Evolutionary conservation across 2,329 filamentous ascomycete genomes (phyloP), one percentile per base, ranked within the genome.

Genomic region (Uncinocarpus reesii): DNA sequence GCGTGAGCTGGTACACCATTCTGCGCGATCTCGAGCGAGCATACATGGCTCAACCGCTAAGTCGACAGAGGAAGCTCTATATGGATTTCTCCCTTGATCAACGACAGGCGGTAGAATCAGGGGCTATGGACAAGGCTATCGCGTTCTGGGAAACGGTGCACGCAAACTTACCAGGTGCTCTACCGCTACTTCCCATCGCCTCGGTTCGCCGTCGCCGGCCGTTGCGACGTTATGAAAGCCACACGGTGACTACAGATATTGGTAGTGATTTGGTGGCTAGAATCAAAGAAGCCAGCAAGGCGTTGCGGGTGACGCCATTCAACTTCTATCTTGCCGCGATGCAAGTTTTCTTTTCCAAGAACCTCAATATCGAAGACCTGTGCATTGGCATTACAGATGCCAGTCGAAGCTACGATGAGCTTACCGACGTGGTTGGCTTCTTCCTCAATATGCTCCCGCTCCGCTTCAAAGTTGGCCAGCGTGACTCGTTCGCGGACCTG

Each of bases 401-500:
- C 1, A 68, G 67, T 41, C 58, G 69, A 1, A 54, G 43, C 0
- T 66, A 72, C 1, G 48, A 48, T 7, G 51, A 61, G 1, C 48
- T 63, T 1, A 51, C 58, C 6, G 45, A 55, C 1, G 73, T 57
- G 2, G 55, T 77, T 1, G 76, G 76, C 1, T 58, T 67, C 35
- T 71, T 71, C 35, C 49, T 77, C 1, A 77, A 78, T 49, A 55
- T 77, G 0, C 58, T 78, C 0, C 65, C 75, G 1, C 37, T 77
- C 1, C 60, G 63, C 0, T 68, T 76, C 49, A 23, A 56, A 1
- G 38, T 52, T 21, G 13, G 55, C 20, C n/a, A 42, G 20, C 34
- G 35, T 26, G 51, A 63, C 8, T 55, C 56, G 0, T 69, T 70
- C 46, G 52, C 50, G 0, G 59, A 66, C 4, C 52, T 55, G 1